Conservation (phyloP, 2,329 filamentous ascomycete species). For the Rhinocladiella similis region DNA sequence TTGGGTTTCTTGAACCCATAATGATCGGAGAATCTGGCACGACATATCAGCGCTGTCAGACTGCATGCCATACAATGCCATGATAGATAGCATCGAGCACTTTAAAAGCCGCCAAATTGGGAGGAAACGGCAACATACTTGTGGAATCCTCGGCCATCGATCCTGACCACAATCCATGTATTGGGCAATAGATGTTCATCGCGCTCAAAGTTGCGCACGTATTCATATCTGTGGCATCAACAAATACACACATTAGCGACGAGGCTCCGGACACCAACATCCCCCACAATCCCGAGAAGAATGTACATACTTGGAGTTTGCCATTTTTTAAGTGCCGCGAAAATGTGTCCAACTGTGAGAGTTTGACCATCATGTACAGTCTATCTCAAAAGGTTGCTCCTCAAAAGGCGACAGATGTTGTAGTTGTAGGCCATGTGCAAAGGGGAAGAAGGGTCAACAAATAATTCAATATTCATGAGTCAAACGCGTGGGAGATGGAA, state of each 20-base stretch:
- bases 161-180: slow-evolving; percentile 92
- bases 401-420: no score
- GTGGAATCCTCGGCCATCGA: slow-evolving; percentile 93
- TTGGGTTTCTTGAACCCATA: slow-evolving; percentile 92
- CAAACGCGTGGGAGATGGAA: no score
- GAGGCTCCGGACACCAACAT: neutral
- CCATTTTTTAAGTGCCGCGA: slow-evolving; percentile 26
- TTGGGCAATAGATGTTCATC: slow-evolving; percentile 77
- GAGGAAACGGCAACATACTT: no score
- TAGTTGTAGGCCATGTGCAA: no score
- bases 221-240: slow-evolving; percentile 70
- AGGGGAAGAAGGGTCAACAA: no score
- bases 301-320: slow-evolving; percentile 40
- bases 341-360: neutral
- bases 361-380: slow-evolving; percentile 12
- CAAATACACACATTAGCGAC: neutral
- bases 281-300: no score
- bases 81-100: no score
- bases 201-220: slow-evolving; percentile 88
- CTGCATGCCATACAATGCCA: no score
- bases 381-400: no score
- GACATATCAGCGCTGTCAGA: neutral
- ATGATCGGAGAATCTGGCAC: slow-evolving; percentile 70
- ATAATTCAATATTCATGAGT: no score
- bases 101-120: no score